These are phyloP conservation scores for Aspergillus persii DNA, from an alignment of 2,329 filamentous ascomycete species.

Conservation along the genomic window DNA sequence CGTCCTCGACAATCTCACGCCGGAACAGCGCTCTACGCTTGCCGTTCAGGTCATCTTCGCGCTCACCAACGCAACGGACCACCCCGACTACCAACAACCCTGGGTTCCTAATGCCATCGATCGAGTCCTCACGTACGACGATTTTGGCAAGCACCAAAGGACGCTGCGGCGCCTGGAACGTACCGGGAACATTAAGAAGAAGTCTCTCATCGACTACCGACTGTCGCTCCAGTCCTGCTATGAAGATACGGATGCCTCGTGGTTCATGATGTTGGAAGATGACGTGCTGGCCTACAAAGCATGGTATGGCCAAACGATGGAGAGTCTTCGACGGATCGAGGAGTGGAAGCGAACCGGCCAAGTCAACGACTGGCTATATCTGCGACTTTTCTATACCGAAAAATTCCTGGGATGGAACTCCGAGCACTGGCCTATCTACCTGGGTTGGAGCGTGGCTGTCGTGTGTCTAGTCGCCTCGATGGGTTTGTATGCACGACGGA, in stretches of 20 bases:
- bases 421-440: slow-evolving; percentile 40
- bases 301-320: slow-evolving; percentile 45
- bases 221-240: slow-evolving; percentile 44
- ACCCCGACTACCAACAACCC: slow-evolving; percentile 42
- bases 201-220: slow-evolving; percentile 46
- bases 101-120: slow-evolving; percentile 44
- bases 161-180: slow-evolving; percentile 14
- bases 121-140: slow-evolving; percentile 41
- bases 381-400: slow-evolving; percentile 50
- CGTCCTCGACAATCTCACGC: slow-evolving; percentile 42
- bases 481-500: slow-evolving; percentile 16
- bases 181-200: slow-evolving; percentile 30
- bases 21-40: slow-evolving; percentile 40
- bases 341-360: slow-evolving; percentile 9
- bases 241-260: slow-evolving; percentile 36
- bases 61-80: slow-evolving; percentile 39
- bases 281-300: slow-evolving; percentile 47
- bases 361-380: slow-evolving; percentile 36
- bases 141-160: slow-evolving; percentile 21
- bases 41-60: slow-evolving; percentile 47
- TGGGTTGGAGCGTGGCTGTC: slow-evolving; percentile 31
- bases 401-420: slow-evolving; percentile 47
- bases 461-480: slow-evolving; percentile 18
- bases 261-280: slow-evolving; percentile 49
- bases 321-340: slow-evolving; percentile 37